Evolutionary conservation across 495 filamentous ascomycete species (phyloP).

Genomic region (Trichoderma erinaceum): DNA sequence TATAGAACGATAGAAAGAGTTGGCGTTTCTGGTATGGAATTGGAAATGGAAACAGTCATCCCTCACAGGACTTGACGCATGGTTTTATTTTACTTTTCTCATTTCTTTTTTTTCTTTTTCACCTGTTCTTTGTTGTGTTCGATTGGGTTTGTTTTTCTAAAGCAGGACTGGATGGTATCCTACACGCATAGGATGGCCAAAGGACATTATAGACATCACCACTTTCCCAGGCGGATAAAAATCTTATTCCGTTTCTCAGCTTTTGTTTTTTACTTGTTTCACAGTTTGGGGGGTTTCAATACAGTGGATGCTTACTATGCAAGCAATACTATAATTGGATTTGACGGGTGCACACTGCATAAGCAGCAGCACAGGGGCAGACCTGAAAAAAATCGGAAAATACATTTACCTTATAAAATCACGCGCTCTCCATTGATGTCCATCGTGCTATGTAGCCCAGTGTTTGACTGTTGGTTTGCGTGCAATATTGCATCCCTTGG

Average conservation of each 20-base stretch:
- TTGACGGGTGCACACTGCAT: not conserved
- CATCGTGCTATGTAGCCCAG: not conserved
- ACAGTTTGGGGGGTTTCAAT: not conserved
- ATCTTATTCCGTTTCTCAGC: not conserved
- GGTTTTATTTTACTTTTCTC: not conserved
- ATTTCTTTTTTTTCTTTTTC: not conserved
- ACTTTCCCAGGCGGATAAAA: conserved; percentile 3
- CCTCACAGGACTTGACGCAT: not conserved
- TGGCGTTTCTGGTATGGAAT: conserved; percentile 13
- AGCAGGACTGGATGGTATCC: not conserved
- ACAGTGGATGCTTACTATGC: not conserved
- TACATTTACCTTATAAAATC: not conserved
- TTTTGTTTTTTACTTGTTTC: not conserved
- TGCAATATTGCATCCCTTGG: not conserved
- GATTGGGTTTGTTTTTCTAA: not conserved
- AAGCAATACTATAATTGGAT: not conserved
- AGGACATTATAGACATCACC: conserved; percentile 10
- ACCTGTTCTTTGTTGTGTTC: not conserved
- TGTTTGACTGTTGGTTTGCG: not conserved
- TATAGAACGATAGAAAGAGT: conserved; percentile 14
- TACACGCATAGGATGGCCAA: not conserved
- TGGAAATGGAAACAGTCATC: conserved; percentile 9
- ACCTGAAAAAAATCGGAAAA: not conserved
- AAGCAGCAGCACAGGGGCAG: not conserved
- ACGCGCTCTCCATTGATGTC: not conserved